Evolutionary conservation across 768 basidiomycete species (phyloP).

Genomic region (Kwoniella mangroviensis): DNA sequence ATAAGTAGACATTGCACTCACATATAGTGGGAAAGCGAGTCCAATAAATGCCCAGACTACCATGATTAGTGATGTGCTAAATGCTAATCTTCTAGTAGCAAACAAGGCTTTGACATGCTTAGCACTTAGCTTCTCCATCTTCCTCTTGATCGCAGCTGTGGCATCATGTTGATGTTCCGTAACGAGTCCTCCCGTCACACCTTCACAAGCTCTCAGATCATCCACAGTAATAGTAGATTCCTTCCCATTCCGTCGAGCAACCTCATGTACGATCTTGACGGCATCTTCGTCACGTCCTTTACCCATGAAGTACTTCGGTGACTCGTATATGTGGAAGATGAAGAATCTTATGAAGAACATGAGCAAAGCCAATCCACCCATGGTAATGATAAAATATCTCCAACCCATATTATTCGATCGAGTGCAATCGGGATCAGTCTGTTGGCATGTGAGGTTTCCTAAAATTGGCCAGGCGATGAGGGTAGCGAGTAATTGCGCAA

Average conservation of each 20-base stretch:
- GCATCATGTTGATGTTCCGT: conserved; percentile 58
- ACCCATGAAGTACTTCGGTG: conserved; percentile 74
- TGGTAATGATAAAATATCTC: conserved; percentile 74
- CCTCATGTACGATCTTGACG: conserved; percentile 62
- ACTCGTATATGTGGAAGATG: conserved; percentile 69
- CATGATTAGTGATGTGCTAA: conserved; percentile 68
- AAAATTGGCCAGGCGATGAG: conserved; percentile 76
- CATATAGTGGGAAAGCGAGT: conserved; percentile 69
- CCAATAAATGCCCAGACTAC: conserved; percentile 73
- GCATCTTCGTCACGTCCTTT: conserved; percentile 60
- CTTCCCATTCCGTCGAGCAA: conserved; percentile 69
- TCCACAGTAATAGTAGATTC: conserved; percentile 63
- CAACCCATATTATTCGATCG: conserved; percentile 72
- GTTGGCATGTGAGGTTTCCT: conserved; percentile 69
- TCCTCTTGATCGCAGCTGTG: conserved; percentile 59
- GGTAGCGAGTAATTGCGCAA: conserved; percentile 71
- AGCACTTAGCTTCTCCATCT: conserved; percentile 59
- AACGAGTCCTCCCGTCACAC: conserved; percentile 11
- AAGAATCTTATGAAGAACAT: conserved; percentile 61
- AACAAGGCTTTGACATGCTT: conserved; percentile 69
- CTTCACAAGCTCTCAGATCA: conserved; percentile 58
- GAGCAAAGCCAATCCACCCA: conserved; percentile 73
- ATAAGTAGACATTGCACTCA: conserved; percentile 8
- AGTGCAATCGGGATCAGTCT: conserved; percentile 59
- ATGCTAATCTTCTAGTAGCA: conserved; percentile 68